phyloP scores from a whole-genome alignment of 2,329 filamentous ascomycete genomes.

The Botrytis paeoniae region DNA sequence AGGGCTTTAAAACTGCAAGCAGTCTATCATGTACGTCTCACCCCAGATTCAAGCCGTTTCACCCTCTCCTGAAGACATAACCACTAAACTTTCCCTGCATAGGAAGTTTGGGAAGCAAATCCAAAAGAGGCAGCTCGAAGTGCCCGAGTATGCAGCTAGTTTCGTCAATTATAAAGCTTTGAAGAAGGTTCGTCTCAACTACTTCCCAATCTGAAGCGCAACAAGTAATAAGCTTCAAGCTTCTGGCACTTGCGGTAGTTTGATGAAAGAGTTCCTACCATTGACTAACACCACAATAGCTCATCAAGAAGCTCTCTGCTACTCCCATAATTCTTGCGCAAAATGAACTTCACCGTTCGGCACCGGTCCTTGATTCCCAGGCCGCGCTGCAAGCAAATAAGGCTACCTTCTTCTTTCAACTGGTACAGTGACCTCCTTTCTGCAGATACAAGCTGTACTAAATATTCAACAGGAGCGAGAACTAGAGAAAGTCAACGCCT shows the following conservation, averaged over 20 bases:
- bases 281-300: constrained; percentile 52
- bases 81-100: constrained; percentile 19
- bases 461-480: constrained; percentile 76
- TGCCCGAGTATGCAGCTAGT: constrained; percentile 97
- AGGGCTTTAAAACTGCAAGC: constrained; percentile 32
- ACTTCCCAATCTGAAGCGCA: constrained; percentile 17
- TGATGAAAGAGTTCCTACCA: constrained; percentile 20
- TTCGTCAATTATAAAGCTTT: constrained; percentile 99
- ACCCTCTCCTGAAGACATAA: constrained; percentile 17
- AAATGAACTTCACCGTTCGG: constrained; percentile 54
- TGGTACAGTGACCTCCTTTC: constrained; percentile 56
- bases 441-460: constrained; percentile 38
- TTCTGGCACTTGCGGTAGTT: background rate
- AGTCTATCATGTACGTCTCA: constrained; percentile 37
- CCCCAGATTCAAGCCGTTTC: background rate
- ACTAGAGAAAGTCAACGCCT: constrained; percentile 96
- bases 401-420: constrained; percentile 96
- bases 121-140: constrained; percentile 97
- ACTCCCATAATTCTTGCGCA: constrained; percentile 81
- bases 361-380: constrained; percentile 67
- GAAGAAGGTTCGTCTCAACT: constrained; percentile 72
- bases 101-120: constrained; percentile 99
- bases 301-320: constrained; percentile 96
- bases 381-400: constrained; percentile 92
- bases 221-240: background rate